Conservation (phyloP, 495 filamentous ascomycete genomes). For the Aspergillus affinis region DNA sequence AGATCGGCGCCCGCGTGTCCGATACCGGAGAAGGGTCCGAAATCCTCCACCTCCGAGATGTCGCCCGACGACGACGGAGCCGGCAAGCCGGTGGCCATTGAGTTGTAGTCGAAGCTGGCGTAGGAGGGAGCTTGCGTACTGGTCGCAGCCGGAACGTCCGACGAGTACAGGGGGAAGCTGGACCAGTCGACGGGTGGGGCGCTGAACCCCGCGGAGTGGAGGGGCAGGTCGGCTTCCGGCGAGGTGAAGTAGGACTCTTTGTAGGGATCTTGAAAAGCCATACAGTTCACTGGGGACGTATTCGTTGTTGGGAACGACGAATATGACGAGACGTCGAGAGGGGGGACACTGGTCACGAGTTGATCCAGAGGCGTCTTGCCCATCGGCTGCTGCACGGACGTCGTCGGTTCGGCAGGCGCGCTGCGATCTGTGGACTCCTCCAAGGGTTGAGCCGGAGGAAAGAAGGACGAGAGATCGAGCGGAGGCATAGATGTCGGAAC, state of each 20-base stretch:
- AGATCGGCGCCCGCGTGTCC: constrained; percentile 34
- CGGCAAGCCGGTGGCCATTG: constrained; percentile 46
- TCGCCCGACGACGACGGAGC: constrained; percentile 73
- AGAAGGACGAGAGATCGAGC: constrained; percentile 62
- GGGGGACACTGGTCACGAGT: constrained; percentile 39
- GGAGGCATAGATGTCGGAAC: constrained; percentile 62
- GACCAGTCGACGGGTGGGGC: constrained; percentile 73
- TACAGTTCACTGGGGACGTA: constrained; percentile 40
- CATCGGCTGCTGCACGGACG: constrained; percentile 29
- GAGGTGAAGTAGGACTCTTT: constrained; percentile 44
- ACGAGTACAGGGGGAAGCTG: constrained; percentile 60
- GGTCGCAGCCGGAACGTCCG: constrained; percentile 57
- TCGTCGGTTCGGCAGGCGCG: constrained; percentile 13
- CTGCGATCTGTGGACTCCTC: constrained; percentile 23
- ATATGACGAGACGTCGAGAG: constrained; percentile 40
- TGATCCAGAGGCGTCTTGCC: constrained; percentile 38
- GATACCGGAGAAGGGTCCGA: constrained; percentile 39
- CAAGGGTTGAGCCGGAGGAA: constrained; percentile 46
- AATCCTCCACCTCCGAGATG: constrained; percentile 73
- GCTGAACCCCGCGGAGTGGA: constrained; percentile 64
- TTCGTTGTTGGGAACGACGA: constrained; percentile 36
- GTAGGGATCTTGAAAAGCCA: constrained; percentile 45
- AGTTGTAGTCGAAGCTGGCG: constrained; percentile 63
- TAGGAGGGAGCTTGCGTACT: constrained; percentile 72
- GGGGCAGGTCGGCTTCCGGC: constrained; percentile 63